Evolutionary conservation across 2,329 filamentous ascomycete species (phyloP).

Genomic region (Pseudodiploospora longispora): DNA sequence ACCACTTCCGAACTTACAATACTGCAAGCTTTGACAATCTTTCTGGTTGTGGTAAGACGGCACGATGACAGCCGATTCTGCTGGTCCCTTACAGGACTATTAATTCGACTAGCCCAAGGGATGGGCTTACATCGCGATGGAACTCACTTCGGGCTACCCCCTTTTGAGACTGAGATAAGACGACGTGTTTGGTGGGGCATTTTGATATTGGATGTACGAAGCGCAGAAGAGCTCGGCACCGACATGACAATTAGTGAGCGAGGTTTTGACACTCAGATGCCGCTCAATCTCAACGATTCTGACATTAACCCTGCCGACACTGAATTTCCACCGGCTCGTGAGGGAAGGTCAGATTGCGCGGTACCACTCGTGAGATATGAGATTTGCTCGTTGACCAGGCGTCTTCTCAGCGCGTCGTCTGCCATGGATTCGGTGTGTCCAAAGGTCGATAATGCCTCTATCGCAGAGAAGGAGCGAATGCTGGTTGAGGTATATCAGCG

Average conservation of each 20-base stretch:
- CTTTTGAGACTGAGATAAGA: slow-evolving; percentile 53
- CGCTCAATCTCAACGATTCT: slow-evolving; percentile 42
- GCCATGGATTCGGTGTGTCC: slow-evolving; percentile 24
- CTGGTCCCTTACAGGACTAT: slow-evolving; percentile 52
- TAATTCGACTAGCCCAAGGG: slow-evolving; percentile 50
- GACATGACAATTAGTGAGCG: slow-evolving; percentile 34
- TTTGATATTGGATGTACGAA: slow-evolving; percentile 46
- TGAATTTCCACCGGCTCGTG: slow-evolving; percentile 37
- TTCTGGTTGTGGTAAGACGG: slow-evolving; percentile 40
- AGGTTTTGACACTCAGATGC: slow-evolving; percentile 39
- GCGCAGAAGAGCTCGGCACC: slow-evolving; percentile 45
- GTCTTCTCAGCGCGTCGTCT: slow-evolving; percentile 25
- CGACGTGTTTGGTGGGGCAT: slow-evolving; percentile 56
- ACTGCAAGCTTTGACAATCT: slow-evolving; percentile 51
- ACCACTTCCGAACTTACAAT: slow-evolving; percentile 48
- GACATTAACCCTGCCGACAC: slow-evolving; percentile 39
- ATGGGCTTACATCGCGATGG: slow-evolving; percentile 54
- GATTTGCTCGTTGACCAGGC: slow-evolving; percentile 34
- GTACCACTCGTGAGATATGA: slow-evolving; percentile 42
- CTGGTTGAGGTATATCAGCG: slow-evolving; percentile 44
- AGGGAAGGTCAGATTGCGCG: slow-evolving; percentile 46
- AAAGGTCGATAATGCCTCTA: slow-evolving; percentile 19
- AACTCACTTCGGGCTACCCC: slow-evolving; percentile 39
- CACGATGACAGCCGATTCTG: slow-evolving; percentile 45
- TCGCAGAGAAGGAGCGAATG: slow-evolving; percentile 32